A percentile compares a stretch with the other conserved stretches of the same genome.
These are phyloP conservation scores for Yamadazyma atlantica DNA, from an alignment of 1,139 yeast genomes.

Conservation along the genomic window DNA sequence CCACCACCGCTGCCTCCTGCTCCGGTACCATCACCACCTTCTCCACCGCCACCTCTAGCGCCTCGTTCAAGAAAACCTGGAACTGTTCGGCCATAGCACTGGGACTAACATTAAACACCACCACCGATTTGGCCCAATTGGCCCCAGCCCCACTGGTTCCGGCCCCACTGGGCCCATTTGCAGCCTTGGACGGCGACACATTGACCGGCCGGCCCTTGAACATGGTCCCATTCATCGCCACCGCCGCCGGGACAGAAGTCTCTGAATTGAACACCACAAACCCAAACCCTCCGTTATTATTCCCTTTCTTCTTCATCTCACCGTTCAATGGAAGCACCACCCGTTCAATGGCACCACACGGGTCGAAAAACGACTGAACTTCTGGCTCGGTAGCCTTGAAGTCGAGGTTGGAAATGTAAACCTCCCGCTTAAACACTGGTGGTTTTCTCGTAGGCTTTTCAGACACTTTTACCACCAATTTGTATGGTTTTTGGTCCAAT, in stretches of 20 bases:
- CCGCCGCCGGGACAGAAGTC: conserved; percentile 42
- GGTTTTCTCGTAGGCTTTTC: conserved; percentile 11
- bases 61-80: conserved; percentile 25
- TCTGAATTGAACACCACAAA: conserved; percentile 46
- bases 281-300: conserved; percentile 54
- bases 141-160: too few relatives aligned
- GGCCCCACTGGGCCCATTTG: too few relatives aligned
- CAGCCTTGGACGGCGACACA: conserved; percentile 32
- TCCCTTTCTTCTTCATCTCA: conserved; percentile 25
- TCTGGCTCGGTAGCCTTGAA: conserved; percentile 40
- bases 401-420: conserved; percentile 73
- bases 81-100: conserved; percentile 47
- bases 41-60: conserved; percentile 33
- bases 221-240: conserved; percentile 32
- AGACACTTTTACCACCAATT: conserved; percentile 16
- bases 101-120: conserved; percentile 46
- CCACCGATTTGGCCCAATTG: too few relatives aligned
- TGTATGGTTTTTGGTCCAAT: conserved; percentile 19
- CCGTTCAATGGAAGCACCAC: conserved; percentile 49
- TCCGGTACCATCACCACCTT: conserved; percentile 35
- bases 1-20: conserved; percentile 43
- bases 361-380: conserved; percentile 25
- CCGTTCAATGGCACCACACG: conserved; percentile 43
- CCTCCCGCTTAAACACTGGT: conserved; percentile 20
- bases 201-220: conserved; percentile 44